phyloP scores from a whole-genome alignment of 2,329 filamentous ascomycete species.

The Aspergillus brunneoviolaceus region DNA sequence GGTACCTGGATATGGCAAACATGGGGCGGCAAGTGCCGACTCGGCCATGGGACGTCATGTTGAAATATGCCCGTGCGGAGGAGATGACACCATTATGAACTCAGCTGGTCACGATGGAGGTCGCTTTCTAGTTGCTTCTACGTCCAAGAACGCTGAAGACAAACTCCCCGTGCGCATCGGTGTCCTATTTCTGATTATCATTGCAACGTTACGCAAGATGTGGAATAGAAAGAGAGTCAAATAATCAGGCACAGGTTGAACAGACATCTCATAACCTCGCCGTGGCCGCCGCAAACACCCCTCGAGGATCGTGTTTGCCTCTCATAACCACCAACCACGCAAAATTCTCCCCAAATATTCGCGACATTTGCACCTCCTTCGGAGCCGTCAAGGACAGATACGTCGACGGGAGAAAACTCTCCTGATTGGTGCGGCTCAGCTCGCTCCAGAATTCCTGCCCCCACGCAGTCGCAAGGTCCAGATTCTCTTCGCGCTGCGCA shows the following conservation, averaged over 20 bases:
- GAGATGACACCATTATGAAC: not conserved
- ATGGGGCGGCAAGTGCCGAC: not conserved
- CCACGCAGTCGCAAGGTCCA: not conserved
- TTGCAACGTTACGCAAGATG: too few relatives aligned
- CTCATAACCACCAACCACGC: not conserved
- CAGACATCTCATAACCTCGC: not conserved
- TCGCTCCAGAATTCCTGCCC: not conserved
- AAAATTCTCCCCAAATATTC: not conserved
- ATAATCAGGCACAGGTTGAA: too few relatives aligned
- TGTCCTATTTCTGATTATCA: too few relatives aligned
- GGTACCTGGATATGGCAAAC: not conserved
- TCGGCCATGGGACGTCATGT: not conserved
- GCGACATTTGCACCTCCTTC: not conserved
- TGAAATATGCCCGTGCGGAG: not conserved
- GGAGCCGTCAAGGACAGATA: not conserved
- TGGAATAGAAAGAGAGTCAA: too few relatives aligned
- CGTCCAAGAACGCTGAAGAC: too few relatives aligned
- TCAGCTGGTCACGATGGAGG: not conserved
- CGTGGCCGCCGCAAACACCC: not conserved
- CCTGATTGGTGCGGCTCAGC: not conserved
- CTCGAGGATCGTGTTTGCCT: not conserved
- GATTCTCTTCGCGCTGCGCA: not conserved
- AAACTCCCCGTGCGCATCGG: too few relatives aligned
- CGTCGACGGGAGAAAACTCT: not conserved
- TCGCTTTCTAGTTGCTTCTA: too few relatives aligned